Base-by-base conservation (phyloP, 164 flowering plant genomes). In the Stephania yunnanensis region DNA sequence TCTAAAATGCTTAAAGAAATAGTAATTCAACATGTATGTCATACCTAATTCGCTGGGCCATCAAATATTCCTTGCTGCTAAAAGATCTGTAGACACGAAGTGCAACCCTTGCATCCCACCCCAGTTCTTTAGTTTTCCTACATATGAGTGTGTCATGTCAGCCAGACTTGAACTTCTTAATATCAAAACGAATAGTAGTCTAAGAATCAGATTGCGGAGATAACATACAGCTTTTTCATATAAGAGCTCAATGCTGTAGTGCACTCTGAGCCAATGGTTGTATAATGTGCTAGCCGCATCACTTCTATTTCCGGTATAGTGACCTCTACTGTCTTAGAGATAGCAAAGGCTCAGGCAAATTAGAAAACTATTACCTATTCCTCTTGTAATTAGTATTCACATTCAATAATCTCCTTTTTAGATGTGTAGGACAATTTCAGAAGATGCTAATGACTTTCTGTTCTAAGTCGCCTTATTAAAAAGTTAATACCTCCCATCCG, bases 221-320 rank as follows among this genome's bases (percentile, higher is more conserved):
- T 30, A 72, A 70, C 95, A 46, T 87, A 91, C 97, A 87, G 36
- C 53, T 89, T 93, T 71, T 88, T 79, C 8, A 85, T 82, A 83
- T 82, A 70, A 79, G 84, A 67, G 74, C 81, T 81, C 71, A 93
- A 79, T 30, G 92, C 75, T 74, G 89, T 69, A 67, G 55, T 86
- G 75, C 92, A 92, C 80, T 95, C 99, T 12, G 97, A 85, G 58
- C 87, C 97, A 70, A 95, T 91, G 58, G 99, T 93, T 74, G 78
- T 0, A 78, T 95, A 93, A 85, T 95, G 98, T 71, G 98, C 97
- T 65, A 93, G 81, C 19, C 94, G 89, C 98, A 93, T 93, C n/a
- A 69, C 86, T 85, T 95, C 97, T 83, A 92, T 92, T 46, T 92
- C 95, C 31, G 97, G 98, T 79, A 95, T 80, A 48, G 97, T 93